Evolutionary conservation across 352 stramenopile genomes (phyloP).

Genomic region (Phytophthora palmivora): DNA sequence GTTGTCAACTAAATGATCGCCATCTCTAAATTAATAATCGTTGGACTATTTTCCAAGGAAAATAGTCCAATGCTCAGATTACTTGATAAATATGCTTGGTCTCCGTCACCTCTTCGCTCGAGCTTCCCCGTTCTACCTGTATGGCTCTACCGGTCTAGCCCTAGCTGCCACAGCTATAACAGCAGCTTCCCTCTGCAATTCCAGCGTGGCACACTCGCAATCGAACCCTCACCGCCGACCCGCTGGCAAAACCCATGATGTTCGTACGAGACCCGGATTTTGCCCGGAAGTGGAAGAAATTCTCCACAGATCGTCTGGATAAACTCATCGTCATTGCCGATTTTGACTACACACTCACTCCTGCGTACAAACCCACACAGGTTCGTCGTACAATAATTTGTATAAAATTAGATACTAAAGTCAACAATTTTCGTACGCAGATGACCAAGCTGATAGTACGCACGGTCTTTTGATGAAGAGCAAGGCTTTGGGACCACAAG

Average conservation of each 20-base stretch:
- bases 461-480: constrained; percentile 65
- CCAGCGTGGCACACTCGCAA: background rate
- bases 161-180: constrained; percentile 7
- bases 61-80: no score
- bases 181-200: background rate
- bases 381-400: constrained; percentile 17
- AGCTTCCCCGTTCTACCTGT: constrained; percentile 16
- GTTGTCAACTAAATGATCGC: no score
- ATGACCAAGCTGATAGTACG: constrained; percentile 56
- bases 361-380: constrained; percentile 63
- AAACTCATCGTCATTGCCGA: constrained; percentile 84
- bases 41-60: no score
- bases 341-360: constrained; percentile 86
- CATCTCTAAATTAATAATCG: no score
- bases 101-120: background rate
- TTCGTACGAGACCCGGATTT: constrained; percentile 56
- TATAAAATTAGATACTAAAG: constrained; percentile 1
- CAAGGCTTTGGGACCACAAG: constrained; percentile 44
- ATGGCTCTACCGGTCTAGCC: constrained; percentile 13
- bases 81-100: no score
- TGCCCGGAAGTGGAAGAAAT: constrained; percentile 80
- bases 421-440: constrained; percentile 19
- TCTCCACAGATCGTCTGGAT: constrained; percentile 65
- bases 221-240: constrained; percentile 22
- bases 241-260: constrained; percentile 42